Evolutionary conservation across 164 flowering plant genomes (phyloP), one percentile per base, ranked within the genome.

Genomic region (Sedum album): DNA sequence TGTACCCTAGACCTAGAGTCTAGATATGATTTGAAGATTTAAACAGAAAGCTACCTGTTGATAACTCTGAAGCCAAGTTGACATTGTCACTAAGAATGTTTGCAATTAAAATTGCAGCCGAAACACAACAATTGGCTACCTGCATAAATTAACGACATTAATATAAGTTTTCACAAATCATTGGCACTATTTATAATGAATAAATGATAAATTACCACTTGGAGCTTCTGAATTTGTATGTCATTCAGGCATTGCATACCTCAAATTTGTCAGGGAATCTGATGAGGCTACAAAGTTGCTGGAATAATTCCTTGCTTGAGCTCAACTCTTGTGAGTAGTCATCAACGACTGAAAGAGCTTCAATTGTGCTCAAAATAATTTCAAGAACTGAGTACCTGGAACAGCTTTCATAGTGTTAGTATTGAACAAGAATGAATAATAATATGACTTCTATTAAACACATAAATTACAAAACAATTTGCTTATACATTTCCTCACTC

Each of bases 181-280:
- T 35, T 3, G 42, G 55, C 31, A 39, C 17, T 0, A 14, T 15
- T 65, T 17, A 9, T 5, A 9, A 66, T 41, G 55, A 26, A n/a
- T 35, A 64, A 64, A 33, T 1, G 5, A 35, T 35, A 17, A n/a
- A 8, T 0, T 0, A 4, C 23, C 28, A 35, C 25, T 9, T 20
- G 28, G 44, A 5, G 41, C 36, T 13, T 33, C 18, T 35, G 42
- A n/a, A 15, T 35, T 15, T 4, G 13, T 10, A 35, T 33, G 15
- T 38, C 28, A 21, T 35, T 25, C 60, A 14, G 42, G 31, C 10
- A 35, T 18, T 51, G 23, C 55, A 67, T 81, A 95, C 97, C 96
- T 95, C 99, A 69, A 68, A 73, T 77, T 90, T 88, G 62, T 95
- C 96, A 68, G 88, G 86, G 71, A 86, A 74, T 78, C 84, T 86